These are phyloP conservation scores for Pleurotus cornucopiae DNA, from an alignment of 768 basidiomycete species.

Conservation along the genomic window DNA sequence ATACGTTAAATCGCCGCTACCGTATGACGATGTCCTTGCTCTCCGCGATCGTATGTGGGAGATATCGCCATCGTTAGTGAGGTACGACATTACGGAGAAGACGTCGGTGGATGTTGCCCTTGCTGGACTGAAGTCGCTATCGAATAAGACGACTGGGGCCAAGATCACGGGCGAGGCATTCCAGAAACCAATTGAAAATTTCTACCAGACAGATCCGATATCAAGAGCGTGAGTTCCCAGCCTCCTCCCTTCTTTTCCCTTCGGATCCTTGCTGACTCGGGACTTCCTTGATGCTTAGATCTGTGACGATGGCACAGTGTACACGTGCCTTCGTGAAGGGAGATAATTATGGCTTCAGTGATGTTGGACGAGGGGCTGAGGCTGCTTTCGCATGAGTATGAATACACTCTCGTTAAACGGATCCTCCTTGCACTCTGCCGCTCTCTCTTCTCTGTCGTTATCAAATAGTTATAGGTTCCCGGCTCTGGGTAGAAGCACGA, in stretches of 20 bases:
- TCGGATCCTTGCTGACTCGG: not conserved
- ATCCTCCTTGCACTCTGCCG: too few species aligned
- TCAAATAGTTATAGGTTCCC: too few species aligned
- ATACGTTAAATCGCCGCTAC: conserved; percentile 71
- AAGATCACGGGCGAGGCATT: conserved; percentile 61
- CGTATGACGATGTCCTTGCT: conserved; percentile 83
- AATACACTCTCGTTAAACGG: not conserved
- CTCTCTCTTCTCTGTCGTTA: too few species aligned
- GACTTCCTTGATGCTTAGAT: conserved; percentile 36
- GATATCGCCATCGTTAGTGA: conserved; percentile 83
- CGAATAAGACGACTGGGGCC: conserved; percentile 42
- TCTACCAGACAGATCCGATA: conserved; percentile 95
- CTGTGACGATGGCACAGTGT: conserved; percentile 96
- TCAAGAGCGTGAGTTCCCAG: conserved; percentile 74
- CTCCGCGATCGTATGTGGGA: conserved; percentile 96
- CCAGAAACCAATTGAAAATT: conserved; percentile 82
- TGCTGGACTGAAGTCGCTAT: conserved; percentile 61
- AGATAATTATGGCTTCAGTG: conserved; percentile 56
- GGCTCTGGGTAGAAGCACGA: not conserved
- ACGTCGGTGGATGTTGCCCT: conserved; percentile 72
- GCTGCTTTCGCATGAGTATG: conserved; percentile 34
- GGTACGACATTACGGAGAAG: conserved; percentile 78
- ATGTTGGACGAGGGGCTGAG: conserved; percentile 41
- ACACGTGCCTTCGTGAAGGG: conserved; percentile 81
- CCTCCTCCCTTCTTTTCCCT: not conserved